These are phyloP conservation scores for Ploettnerulaceae sp. DNA, from an alignment of 2,329 filamentous ascomycete genomes.

Conservation along the genomic window DNA sequence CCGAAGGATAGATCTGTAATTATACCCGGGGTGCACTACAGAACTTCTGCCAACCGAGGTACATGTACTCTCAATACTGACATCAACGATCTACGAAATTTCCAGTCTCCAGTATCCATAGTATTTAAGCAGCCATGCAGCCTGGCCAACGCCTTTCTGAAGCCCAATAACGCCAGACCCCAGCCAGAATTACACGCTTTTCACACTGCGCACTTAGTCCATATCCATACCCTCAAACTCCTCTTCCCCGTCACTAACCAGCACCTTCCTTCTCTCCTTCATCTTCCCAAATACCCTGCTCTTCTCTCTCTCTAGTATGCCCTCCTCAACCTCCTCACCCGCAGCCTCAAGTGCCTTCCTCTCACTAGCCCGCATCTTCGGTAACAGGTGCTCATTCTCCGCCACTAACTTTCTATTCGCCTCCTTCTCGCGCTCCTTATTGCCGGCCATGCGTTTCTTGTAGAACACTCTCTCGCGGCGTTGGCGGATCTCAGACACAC, in stretches of 20 bases:
- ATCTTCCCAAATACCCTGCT: slow-evolving; percentile 37
- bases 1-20: no score
- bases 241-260: slow-evolving; percentile 39
- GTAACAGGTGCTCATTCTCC: slow-evolving; percentile 88
- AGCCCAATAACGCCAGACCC: slow-evolving; percentile 17
- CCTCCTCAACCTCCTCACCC: slow-evolving; percentile 37
- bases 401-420: slow-evolving; percentile 82
- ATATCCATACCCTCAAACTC: slow-evolving; percentile 45
- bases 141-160: slow-evolving; percentile 11
- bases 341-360: slow-evolving; percentile 53
- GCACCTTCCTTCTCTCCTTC: slow-evolving; percentile 38
- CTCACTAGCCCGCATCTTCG: slow-evolving; percentile 62
- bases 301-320: slow-evolving; percentile 45
- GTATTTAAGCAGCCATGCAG: slow-evolving; percentile 7
- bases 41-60: background rate
- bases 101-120: background rate
- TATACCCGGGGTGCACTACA: no score
- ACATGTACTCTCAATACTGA: background rate
- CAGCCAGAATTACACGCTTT: slow-evolving; percentile 7
- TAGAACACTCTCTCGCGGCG: slow-evolving; percentile 89
- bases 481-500: slow-evolving; percentile 78
- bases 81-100: background rate
- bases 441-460: slow-evolving; percentile 88
- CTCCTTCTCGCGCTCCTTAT: slow-evolving; percentile 75
- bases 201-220: slow-evolving; percentile 33